Evolutionary conservation across 345 rosid species (phyloP).

Genomic region (Diplotaxis tenuifolia): DNA sequence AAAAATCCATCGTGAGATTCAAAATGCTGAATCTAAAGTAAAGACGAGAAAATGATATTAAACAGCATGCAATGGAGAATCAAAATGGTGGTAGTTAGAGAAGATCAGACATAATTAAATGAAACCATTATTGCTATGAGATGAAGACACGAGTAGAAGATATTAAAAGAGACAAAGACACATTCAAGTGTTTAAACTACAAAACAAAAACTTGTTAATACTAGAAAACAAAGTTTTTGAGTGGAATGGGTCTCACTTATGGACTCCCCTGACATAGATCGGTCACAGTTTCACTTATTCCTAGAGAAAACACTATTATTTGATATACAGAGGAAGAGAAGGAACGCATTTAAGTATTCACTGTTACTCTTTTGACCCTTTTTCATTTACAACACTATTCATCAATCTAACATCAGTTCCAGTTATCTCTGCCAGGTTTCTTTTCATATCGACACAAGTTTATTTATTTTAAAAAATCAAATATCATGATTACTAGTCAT

Average conservation of each 20-base stretch:
- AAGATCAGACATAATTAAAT: constrained; percentile 18
- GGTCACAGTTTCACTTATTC: constrained; percentile 23
- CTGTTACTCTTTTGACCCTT: constrained; percentile 17
- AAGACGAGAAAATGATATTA: constrained; percentile 1
- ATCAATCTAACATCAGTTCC: constrained; percentile 10
- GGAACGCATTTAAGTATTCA: constrained; percentile 10
- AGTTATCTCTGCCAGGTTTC: background rate
- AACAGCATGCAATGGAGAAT: constrained; percentile 19
- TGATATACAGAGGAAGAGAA: constrained; percentile 6
- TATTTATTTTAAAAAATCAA: background rate
- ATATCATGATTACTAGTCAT: background rate
- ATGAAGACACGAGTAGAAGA: constrained; percentile 1
- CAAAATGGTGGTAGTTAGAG: constrained; percentile 16
- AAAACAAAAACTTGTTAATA: constrained; percentile 11
- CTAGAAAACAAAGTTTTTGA: background rate
- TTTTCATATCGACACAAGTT: background rate
- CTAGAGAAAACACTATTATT: constrained; percentile 3
- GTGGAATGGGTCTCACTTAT: constrained; percentile 17
- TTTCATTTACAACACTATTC: background rate
- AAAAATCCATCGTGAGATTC: background rate
- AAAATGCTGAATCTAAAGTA: constrained; percentile 7
- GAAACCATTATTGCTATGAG: constrained; percentile 24
- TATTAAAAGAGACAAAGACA: background rate
- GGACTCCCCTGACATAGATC: constrained; percentile 30
- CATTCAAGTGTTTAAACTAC: constrained; percentile 11